Base-by-base conservation (phyloP, 257 asterid species). In the Voacanga thouarsii region DNA sequence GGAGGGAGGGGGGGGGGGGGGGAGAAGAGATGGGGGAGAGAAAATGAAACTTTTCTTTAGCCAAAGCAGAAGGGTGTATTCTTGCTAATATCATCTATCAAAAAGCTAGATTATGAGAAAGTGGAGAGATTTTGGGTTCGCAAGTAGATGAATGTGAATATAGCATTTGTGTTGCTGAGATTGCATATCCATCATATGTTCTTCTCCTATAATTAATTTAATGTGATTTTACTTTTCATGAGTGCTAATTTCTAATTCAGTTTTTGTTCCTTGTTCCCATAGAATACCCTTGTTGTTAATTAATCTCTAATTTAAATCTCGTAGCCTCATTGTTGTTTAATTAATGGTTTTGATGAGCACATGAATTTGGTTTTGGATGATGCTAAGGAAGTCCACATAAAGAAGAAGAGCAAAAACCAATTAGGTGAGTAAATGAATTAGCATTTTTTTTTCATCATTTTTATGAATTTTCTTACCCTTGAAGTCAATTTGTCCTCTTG, bases 361-460 rank as follows among this genome's bases (percentile, higher is more conserved):
- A 88, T 86, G 92, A 90, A 90, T 76, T 72, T 88, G 84, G 89
- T 85, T n/a, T 49, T 84, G 81, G 92, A 90, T 50, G 92, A 88
- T 47, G 92, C 94, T 41, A 90, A 88, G 80, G 94, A 89, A 75
- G 92, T 90, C 79, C 82, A 68, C 74, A 70, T 90, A 26, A 88
- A 90, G 86, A 88, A 90, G 84, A 87, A 85, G 30, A 90, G 74
- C 86, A 80, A 90, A 47, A 90, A 87, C 87, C 90, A 86, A 73
- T 77, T 84, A 19, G 92, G 93, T 87, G 43, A 47, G 88, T 37
- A 66, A 55, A 30, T 41, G 37, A n/a, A 47, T 70, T 30, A 75
- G 6, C 24, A 33, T 56, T 45, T 26, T 49, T 39, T 56, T 56
- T 51, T 41, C 65, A 19, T 26, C 57, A n/a, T n/a, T n/a, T 51